Base-by-base conservation (phyloP, 768 basidiomycete species). In the Auricularia cornea region DNA sequence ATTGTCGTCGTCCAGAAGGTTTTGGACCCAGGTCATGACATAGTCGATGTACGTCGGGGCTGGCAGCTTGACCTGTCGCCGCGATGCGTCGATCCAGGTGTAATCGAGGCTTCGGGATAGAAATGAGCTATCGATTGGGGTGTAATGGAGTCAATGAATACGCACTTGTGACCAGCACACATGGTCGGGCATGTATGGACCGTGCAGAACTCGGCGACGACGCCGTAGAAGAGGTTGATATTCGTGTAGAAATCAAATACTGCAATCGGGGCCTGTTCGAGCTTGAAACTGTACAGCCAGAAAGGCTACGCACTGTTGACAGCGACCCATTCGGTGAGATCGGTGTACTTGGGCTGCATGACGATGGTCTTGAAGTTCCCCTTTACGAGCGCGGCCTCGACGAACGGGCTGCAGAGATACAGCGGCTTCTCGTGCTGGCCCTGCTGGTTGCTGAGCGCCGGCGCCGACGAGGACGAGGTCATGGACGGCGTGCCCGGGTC, bases 361-460 rank as follows among this genome's bases (percentile, higher is more conserved):
- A 98, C 94, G 70, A 98, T 98, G 3, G 94, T 97, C 79, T 96
- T 98, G 80, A 97, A 98, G 76, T 94, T 97, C 28, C 96, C 96
- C 74, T 96, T 98, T 64, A 98, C 95, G 52, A 98, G 82, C 0
- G 96, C 93, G 2, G 94, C 89, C 69, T 96, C 94, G 62, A 90
- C 92, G 73, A 98, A 98, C 3, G 95, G 95, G 61, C 90, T 90
- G 74, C 90, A 96, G 12, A 98, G 82, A 72, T 96, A 97, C 20
- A 98, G 77, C 1, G 91, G 89, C 67, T 90, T 92, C 38, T 69
- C 54, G 26, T 26, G 54, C 54, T 57, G 54, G 10, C 29, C 10
- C 30, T 57, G 54, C 29, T 57, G 54, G 16, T 57, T 26, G 20
- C 23, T 18, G 6, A 48, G 70, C 2, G 60, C 52, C n/a, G 70